phyloP scores from a whole-genome alignment of 768 basidiomycete species.

The Podaxis sp. region DNA sequence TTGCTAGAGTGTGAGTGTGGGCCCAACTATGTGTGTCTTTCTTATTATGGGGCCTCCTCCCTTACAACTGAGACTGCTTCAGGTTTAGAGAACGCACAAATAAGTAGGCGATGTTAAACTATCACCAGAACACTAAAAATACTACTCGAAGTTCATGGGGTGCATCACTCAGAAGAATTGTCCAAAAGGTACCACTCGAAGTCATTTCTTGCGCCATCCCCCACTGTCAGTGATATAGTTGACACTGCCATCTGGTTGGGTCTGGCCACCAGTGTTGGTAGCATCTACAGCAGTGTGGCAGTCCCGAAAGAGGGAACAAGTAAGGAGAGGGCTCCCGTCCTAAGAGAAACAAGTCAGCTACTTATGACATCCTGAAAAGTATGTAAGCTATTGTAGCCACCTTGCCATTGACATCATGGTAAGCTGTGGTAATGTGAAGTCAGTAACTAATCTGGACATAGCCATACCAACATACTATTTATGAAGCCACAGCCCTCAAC shows the following conservation, averaged over 20 bases:
- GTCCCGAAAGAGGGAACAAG: slow-evolving; percentile 39
- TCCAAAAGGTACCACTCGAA: background rate
- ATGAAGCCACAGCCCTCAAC: slow-evolving; percentile 41
- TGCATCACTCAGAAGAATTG: no score
- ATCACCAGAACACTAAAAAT: no score
- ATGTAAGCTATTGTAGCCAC: slow-evolving; percentile 6
- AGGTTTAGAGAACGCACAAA: no score
- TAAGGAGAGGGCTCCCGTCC: slow-evolving; percentile 42
- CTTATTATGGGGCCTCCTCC: no score
- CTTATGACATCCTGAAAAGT: slow-evolving; percentile 6
- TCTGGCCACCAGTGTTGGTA: slow-evolving; percentile 42
- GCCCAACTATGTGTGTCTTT: no score
- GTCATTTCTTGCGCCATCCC: slow-evolving; percentile 38
- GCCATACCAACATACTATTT: slow-evolving; percentile 34
- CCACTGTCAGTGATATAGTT: slow-evolving; percentile 41
- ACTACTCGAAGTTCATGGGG: no score
- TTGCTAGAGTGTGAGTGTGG: no score
- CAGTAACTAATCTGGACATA: background rate
- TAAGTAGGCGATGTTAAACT: no score
- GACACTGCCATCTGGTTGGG: slow-evolving; percentile 39
- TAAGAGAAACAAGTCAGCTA: slow-evolving; percentile 16
- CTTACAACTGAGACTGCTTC: no score
- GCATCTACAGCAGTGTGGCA: slow-evolving; percentile 40
- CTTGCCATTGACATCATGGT: background rate
- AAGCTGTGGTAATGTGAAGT: background rate